Base-by-base conservation (phyloP, 768 basidiomycete genomes). In the Leccinum disarticulatum region DNA sequence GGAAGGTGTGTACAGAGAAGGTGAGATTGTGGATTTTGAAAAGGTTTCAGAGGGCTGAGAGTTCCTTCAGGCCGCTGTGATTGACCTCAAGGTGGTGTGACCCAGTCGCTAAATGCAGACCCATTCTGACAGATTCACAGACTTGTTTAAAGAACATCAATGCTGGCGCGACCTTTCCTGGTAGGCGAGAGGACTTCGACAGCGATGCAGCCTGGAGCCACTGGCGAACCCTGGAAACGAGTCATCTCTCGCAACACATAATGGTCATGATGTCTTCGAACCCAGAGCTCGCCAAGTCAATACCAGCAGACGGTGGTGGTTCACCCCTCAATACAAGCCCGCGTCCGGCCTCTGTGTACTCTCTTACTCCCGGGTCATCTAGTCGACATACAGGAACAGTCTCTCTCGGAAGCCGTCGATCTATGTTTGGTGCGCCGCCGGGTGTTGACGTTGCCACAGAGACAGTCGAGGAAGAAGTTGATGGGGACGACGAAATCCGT, bases 111-210 rank as follows among this genome's bases (percentile, higher is more conserved):
- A 22, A 43, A 17, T 31, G 57, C 38, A 30, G 6, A 17, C 10
- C 17, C 54, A 47, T 56, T 50, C 65, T 58, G 51, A 64, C 48
- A 33, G 41, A 57, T 57, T 67, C 36, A 43, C 48, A 70, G 91
- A 91, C 90, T 36, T 95, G 91, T 70, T 77, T 98, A 56, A 96
- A 96, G 77, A 91, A 93, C 63, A 90, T 98, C 69, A 91, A 89
- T 56, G 87, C 90, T 14, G 90, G 92, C 27, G 80, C 82, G 13
- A 77, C 89, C 1, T 95, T 95, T 69, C 94, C 95, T 1, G 93
- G 91, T 19, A 83, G 88, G 54, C 81, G 90, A 63, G 88, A 92
- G 62, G 95, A 98, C 71, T 98, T 98, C 68, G 83, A 86, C 35
- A 87, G 73, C 56, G 90, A 93, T 6, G 83, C 85, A 2, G 91